Conservation (phyloP, 352 stramenopile species). For the Globisporangium recalcitrans region DNA sequence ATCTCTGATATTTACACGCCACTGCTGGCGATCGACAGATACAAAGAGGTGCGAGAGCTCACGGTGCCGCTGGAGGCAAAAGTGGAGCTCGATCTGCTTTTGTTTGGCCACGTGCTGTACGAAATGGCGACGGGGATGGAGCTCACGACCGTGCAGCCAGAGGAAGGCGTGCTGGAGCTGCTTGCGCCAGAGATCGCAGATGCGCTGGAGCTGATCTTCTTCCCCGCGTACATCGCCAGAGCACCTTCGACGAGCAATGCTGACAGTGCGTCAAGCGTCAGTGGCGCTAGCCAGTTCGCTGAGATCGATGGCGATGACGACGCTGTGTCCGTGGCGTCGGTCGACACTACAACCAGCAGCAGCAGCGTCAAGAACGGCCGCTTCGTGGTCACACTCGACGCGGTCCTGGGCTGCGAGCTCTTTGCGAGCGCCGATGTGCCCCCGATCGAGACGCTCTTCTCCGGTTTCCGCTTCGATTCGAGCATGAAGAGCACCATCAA, state of each 20-base stretch:
- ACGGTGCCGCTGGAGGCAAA: constrained; percentile 59
- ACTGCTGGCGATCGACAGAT: constrained; percentile 54
- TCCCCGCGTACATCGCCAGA: constrained; percentile 14
- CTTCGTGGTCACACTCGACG: constrained; percentile 37
- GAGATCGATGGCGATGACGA: constrained; percentile 1
- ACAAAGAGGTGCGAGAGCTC: constrained; percentile 40
- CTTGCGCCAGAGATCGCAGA: constrained; percentile 52
- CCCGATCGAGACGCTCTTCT: constrained; percentile 48
- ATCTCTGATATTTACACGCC: constrained; percentile 62
- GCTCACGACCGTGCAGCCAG: constrained; percentile 33
- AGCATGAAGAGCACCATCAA: constrained; percentile 71
- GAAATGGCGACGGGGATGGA: constrained; percentile 73
- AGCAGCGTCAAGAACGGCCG: constrained; percentile 25
- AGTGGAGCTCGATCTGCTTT: constrained; percentile 63
- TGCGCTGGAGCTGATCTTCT: constrained; percentile 55
- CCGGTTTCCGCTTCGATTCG: constrained; percentile 64
- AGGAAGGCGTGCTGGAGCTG: constrained; percentile 44
- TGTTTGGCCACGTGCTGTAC: constrained; percentile 70
- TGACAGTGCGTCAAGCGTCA: background rate
- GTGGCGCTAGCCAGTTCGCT: background rate
- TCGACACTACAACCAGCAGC: background rate
- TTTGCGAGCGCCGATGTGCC: constrained; percentile 37
- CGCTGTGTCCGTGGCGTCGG: background rate
- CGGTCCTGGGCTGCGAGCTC: constrained; percentile 31
- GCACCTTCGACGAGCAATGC: background rate